phyloP scores from a whole-genome alignment of 352 stramenopile species.

The Discostella stelligera region DNA sequence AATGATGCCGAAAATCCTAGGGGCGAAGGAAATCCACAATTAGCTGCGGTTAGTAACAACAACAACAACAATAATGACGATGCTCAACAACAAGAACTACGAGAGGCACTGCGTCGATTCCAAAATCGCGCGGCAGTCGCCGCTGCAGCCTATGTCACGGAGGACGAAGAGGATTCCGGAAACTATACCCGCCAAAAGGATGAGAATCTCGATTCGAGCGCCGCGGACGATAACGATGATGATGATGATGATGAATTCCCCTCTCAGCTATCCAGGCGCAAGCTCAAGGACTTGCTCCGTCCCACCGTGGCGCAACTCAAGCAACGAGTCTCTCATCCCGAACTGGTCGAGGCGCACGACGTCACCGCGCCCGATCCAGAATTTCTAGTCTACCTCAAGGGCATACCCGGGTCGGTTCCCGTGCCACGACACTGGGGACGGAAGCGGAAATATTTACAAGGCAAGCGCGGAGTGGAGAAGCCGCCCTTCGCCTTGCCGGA shows the following conservation, averaged over 20 bases:
- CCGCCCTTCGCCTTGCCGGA: slow-evolving; percentile 92
- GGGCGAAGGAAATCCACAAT: neutral
- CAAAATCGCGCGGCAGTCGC: slow-evolving; percentile 50
- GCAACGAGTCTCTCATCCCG: slow-evolving; percentile 84
- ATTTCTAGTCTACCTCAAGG: slow-evolving; percentile 95
- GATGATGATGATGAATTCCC: slow-evolving; percentile 29
- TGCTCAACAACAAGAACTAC: slow-evolving; percentile 34
- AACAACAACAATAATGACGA: slow-evolving; percentile 20
- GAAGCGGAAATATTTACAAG: slow-evolving; percentile 98
- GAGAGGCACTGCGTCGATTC: slow-evolving; percentile 54
- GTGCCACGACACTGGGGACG: slow-evolving; percentile 96
- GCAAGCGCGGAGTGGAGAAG: slow-evolving; percentile 94
- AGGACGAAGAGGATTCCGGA: slow-evolving; percentile 31
- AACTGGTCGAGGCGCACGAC: slow-evolving; percentile 96
- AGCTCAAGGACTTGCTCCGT: slow-evolving; percentile 90
- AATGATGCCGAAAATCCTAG: slow-evolving; percentile 8
- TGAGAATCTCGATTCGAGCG: neutral
- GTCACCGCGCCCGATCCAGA: slow-evolving; percentile 92
- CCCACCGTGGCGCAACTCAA: slow-evolving; percentile 96
- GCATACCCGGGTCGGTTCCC: slow-evolving; percentile 92
- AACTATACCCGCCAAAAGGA: neutral
- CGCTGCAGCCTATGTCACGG: slow-evolving; percentile 22
- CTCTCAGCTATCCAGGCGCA: slow-evolving; percentile 86
- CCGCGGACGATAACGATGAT: slow-evolving; percentile 6
- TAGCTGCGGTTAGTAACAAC: slow-evolving; percentile 8